These are phyloP conservation scores for Myochromella boudieri DNA, from an alignment of 768 basidiomycete species.

Conservation along the genomic window DNA sequence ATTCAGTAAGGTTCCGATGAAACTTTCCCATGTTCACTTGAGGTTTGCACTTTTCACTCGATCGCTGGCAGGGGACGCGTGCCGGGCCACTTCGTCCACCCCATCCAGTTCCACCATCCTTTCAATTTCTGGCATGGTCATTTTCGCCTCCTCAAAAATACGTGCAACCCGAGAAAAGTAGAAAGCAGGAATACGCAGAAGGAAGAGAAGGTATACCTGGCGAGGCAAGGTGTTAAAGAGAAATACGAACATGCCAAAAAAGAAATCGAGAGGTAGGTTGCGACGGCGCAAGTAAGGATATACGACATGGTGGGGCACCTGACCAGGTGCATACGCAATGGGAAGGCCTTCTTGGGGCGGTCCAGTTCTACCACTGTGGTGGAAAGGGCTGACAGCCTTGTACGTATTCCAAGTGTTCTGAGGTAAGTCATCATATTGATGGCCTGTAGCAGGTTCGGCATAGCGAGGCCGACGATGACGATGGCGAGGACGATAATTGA, in stretches of 20 bases:
- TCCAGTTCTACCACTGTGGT: neutral
- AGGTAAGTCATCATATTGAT: too few relatives aligned
- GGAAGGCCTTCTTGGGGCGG: neutral
- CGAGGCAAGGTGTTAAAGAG: conserved; percentile 23
- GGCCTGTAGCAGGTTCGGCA: too few relatives aligned
- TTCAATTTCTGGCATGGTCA: conserved; percentile 59
- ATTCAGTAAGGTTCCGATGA: conserved; percentile 64
- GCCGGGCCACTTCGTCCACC: conserved; percentile 28
- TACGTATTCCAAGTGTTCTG: too few relatives aligned
- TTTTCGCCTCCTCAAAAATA: conserved; percentile 63
- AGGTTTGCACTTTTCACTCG: conserved; percentile 2
- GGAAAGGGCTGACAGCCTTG: neutral
- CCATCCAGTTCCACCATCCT: conserved; percentile 46
- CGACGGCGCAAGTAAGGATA: conserved; percentile 13
- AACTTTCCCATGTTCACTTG: conserved; percentile 63
- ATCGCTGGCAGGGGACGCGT: conserved; percentile 29
- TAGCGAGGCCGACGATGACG: too few relatives aligned
- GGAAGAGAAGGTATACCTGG: conserved; percentile 30
- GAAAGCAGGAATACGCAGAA: conserved; percentile 60
- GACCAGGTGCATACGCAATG: neutral
- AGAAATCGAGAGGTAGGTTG: conserved; percentile 50
- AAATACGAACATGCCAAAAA: conserved; percentile 14
- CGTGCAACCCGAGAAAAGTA: conserved; percentile 68
- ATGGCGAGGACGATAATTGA: too few relatives aligned
- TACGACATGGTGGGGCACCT: conserved; percentile 1